Base-by-base conservation (phyloP, 495 filamentous ascomycete genomes). In the Xylaria nigripes region DNA sequence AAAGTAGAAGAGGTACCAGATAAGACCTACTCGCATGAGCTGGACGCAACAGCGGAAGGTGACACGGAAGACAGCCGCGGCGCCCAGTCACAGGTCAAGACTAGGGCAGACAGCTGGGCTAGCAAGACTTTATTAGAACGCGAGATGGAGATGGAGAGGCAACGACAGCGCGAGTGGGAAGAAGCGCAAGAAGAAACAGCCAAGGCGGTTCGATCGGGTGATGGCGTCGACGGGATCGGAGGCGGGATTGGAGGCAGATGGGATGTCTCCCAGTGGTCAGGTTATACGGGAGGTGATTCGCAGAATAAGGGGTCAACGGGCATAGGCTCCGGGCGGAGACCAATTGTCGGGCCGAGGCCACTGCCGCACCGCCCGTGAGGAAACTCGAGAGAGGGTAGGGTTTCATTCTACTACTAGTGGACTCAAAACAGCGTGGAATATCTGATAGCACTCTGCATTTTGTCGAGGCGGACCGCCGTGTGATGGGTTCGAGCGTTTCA, bases 61-160 rank as follows among this genome's bases (percentile, higher is more conserved):
- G 83, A 86, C 50, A 79, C 75, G 21, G 85, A 89, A 63, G 86
- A 88, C 67, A 77, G 77, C 30, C 80, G 86, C 43, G 81, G 86
- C 19, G 57, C 72, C 1, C 76, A 78, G 5, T 75, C 83, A 0
- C 85, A 88, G 59, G 66, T 75, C 46, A 83, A 86, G 69, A 89
- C 85, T 43, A 83, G 83, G 56, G 83, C 86, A 3, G 84, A 80
- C 45, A 86, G 85, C 0, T 88, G 85, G 84, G 85, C 86, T 1
- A 78, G 78, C 50, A 91, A 89, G 69, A 88, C 86, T 3, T 77
- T 98, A 6, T 77, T 97, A 1, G 90, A 96, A 70, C 83, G 90
- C 19, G 93, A 98, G 67, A 96, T 96, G 88, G 93, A 98, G 68
- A 80, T 87, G 58, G 93, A 98, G 70, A 80, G 94, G 10, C 87